Evolutionary conservation across 1,284 basidiomycete species (phyloP).

Genomic region (Cutaneotrichosporon sp.): DNA sequence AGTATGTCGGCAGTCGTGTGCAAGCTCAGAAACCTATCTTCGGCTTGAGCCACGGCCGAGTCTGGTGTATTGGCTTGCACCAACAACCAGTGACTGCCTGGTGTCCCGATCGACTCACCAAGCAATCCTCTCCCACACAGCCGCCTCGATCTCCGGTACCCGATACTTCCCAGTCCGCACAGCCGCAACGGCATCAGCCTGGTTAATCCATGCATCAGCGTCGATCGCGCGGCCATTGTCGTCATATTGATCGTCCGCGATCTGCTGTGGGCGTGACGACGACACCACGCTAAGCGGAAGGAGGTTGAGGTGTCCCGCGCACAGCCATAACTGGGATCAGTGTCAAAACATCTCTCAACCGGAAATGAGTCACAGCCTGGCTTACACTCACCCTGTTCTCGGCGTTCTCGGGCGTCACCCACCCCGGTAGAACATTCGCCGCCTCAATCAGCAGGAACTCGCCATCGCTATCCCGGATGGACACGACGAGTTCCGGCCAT

Average conservation of each 20-base stretch:
- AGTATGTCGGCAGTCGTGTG: neutral
- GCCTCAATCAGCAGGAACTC: constrained; percentile 97
- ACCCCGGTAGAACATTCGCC: constrained; percentile 80
- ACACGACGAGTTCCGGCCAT: constrained; percentile 72
- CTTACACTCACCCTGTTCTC: constrained; percentile 63
- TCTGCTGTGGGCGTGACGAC: constrained; percentile 58
- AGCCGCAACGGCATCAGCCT: constrained; percentile 66
- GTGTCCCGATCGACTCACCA: constrained; percentile 55
- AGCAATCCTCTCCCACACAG: constrained; percentile 67
- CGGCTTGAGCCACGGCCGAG: neutral
- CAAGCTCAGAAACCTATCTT: neutral
- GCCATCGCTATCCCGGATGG: constrained; percentile 82
- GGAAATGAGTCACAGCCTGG: constrained; percentile 58
- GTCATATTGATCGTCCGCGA: constrained; percentile 59
- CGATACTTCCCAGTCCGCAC: constrained; percentile 54
- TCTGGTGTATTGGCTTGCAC: neutral
- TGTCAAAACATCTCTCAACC: too few species aligned
- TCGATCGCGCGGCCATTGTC: constrained; percentile 54
- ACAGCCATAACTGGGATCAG: constrained; percentile 77
- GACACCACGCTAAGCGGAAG: constrained; percentile 75
- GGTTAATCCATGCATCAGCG: constrained; percentile 60
- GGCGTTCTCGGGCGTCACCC: constrained; percentile 88
- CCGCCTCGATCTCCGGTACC: constrained; percentile 64
- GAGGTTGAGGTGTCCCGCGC: constrained; percentile 76
- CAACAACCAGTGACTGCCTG: neutral